Evolutionary conservation across 495 filamentous ascomycete genomes (phyloP).

Genomic region (Penicillium parvum): DNA sequence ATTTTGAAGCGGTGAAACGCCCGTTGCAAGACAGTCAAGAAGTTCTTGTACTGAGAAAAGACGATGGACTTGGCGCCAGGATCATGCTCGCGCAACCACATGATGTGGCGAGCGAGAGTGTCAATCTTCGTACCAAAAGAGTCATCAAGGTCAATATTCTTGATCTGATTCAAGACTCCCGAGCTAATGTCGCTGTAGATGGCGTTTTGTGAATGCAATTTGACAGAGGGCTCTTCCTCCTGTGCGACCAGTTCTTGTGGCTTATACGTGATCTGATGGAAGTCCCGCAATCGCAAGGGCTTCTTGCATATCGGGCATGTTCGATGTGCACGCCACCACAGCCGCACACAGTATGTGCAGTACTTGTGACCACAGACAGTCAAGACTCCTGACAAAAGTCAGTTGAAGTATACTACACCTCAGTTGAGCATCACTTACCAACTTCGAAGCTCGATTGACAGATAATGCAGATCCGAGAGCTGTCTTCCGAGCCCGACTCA

Average conservation of each 20-base stretch:
- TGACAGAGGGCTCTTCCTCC: slow-evolving; percentile 50
- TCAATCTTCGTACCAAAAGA: slow-evolving; percentile 90
- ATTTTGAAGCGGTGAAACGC: slow-evolving; percentile 69
- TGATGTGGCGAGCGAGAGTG: slow-evolving; percentile 70
- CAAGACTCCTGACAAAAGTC: slow-evolving; percentile 49
- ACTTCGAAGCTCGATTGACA: slow-evolving; percentile 67
- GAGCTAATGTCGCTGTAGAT: slow-evolving; percentile 78
- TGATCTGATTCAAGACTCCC: slow-evolving; percentile 70
- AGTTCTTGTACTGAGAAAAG: slow-evolving; percentile 83
- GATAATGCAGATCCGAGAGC: slow-evolving; percentile 67
- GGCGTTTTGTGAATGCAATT: slow-evolving; percentile 34
- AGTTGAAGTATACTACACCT: background rate
- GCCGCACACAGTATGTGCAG: slow-evolving; percentile 75
- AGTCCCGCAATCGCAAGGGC: slow-evolving; percentile 53
- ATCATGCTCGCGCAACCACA: slow-evolving; percentile 81
- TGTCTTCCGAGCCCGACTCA: slow-evolving; percentile 54
- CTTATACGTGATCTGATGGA: slow-evolving; percentile 82
- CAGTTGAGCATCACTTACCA: slow-evolving; percentile 43
- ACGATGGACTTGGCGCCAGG: slow-evolving; percentile 85
- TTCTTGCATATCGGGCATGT: slow-evolving; percentile 78
- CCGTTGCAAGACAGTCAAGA: slow-evolving; percentile 65
- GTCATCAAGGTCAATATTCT: slow-evolving; percentile 68
- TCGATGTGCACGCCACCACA: slow-evolving; percentile 64
- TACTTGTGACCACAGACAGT: slow-evolving; percentile 89
- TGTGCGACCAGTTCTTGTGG: slow-evolving; percentile 65